Conservation (phyloP, 169 alveolate genomes). For the Eimeria praecox region DNA sequence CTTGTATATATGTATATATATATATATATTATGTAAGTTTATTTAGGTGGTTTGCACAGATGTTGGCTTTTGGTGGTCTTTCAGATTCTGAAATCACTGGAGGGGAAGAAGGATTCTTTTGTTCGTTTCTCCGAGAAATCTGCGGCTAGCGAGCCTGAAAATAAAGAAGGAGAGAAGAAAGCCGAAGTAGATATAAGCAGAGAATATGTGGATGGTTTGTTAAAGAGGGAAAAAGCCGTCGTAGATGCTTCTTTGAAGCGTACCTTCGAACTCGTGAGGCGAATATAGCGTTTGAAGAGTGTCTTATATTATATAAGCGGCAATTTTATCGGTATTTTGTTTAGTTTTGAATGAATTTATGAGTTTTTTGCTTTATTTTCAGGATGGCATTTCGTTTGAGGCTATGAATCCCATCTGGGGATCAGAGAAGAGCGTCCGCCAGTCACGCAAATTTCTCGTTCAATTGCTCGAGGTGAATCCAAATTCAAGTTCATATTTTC, state of each 20-base stretch:
- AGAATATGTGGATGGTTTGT: background rate
- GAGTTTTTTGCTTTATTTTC: background rate
- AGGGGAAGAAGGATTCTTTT: constrained; percentile 8
- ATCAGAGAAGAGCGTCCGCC: constrained; percentile 64
- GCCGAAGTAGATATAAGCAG: background rate
- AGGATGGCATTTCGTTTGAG: constrained; percentile 54
- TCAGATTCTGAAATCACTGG: constrained; percentile 17
- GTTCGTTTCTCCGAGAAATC: background rate
- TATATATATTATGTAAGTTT: too few species aligned
- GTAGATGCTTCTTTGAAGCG: constrained; percentile 29
- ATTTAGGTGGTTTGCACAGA: background rate
- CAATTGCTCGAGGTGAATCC: constrained; percentile 67
- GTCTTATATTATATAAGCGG: background rate
- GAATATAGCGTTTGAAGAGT: background rate
- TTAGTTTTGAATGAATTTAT: background rate
- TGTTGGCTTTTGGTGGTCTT: background rate
- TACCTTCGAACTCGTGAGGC: constrained; percentile 36
- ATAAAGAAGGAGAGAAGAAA: background rate
- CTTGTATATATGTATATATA: background rate
- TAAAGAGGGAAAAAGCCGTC: background rate
- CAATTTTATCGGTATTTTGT: background rate
- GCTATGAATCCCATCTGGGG: constrained; percentile 74
- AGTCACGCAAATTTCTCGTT: constrained; percentile 68
- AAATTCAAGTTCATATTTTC: background rate
- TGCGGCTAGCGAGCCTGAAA: background rate